Conservation (phyloP, 2,329 filamentous ascomycete genomes). For the Aspergillus pseudonomiae region DNA sequence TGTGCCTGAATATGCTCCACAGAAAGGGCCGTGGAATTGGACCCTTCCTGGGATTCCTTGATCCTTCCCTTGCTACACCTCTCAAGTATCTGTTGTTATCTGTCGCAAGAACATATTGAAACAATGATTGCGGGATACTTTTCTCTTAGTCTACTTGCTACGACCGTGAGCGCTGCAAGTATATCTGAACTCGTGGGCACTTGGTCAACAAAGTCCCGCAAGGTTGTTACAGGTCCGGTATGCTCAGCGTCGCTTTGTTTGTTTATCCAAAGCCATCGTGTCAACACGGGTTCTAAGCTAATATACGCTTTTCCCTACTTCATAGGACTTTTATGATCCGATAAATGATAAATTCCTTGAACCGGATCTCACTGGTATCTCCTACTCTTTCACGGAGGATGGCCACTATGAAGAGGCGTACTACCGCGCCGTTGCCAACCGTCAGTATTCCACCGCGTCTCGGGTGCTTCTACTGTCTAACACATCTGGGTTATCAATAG, state of each 20-base stretch:
- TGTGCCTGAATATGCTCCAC: slow-evolving; percentile 8
- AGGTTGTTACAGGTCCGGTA: slow-evolving; percentile 71
- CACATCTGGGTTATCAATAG: slow-evolving; percentile 40
- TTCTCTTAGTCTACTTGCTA: slow-evolving; percentile 40
- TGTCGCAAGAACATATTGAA: slow-evolving; percentile 9
- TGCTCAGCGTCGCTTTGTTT: slow-evolving; percentile 21
- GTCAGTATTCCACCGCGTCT: slow-evolving; percentile 48
- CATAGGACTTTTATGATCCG: slow-evolving; percentile 70
- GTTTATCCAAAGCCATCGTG: slow-evolving; percentile 2
- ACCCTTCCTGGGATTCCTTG: slow-evolving; percentile 6
- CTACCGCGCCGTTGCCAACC: slow-evolving; percentile 70
- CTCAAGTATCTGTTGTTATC: slow-evolving; percentile 7
- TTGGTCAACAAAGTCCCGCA: slow-evolving; percentile 71
- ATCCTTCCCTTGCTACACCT: slow-evolving; percentile 6
- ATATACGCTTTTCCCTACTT: slow-evolving; percentile 9
- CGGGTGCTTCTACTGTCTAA: background rate
- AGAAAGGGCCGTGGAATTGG: background rate
- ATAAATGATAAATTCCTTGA: slow-evolving; percentile 67
- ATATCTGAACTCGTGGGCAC: slow-evolving; percentile 65
- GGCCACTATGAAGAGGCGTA: slow-evolving; percentile 71
- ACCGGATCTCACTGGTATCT: slow-evolving; percentile 68
- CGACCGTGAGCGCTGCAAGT: slow-evolving; percentile 43
- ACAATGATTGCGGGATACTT: slow-evolving; percentile 34
- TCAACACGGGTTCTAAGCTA: background rate
- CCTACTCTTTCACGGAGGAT: slow-evolving; percentile 72